phyloP scores from a whole-genome alignment of 495 filamentous ascomycete genomes.

The Hyaloscypha bicolor region DNA sequence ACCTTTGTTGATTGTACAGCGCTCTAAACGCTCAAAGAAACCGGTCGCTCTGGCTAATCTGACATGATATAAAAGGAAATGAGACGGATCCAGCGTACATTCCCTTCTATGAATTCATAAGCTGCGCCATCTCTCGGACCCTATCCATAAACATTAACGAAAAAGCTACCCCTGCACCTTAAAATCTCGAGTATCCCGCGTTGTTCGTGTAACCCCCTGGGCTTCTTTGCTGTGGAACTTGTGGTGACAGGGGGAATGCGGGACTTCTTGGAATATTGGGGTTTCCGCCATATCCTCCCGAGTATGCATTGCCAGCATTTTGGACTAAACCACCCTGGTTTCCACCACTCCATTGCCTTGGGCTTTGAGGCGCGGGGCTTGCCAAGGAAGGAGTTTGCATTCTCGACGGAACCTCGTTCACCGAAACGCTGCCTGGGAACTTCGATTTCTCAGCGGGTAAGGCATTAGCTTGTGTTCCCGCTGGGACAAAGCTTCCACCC shows the following conservation, averaged over 20 bases:
- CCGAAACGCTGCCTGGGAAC: slow-evolving; percentile 6
- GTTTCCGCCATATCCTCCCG: slow-evolving; percentile 18
- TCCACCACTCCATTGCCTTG: slow-evolving; percentile 23
- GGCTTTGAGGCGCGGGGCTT: slow-evolving; percentile 17
- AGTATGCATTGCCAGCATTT: slow-evolving; percentile 22
- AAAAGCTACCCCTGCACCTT: slow-evolving; percentile 3
- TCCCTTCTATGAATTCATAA: slow-evolving; percentile 7
- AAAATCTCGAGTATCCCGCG: slow-evolving; percentile 24
- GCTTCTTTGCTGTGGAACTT: slow-evolving; percentile 14
- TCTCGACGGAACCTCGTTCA: slow-evolving; percentile 22
- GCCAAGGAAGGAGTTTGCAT: slow-evolving; percentile 11
- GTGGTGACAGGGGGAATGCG: slow-evolving; percentile 5
- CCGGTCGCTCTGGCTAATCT: not conserved
- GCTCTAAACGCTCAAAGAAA: not conserved
- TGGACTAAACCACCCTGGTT: slow-evolving; percentile 22
- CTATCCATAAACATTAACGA: slow-evolving; percentile 10
- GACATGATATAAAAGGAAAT: slow-evolving; percentile 16
- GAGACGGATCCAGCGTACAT: slow-evolving; percentile 11
- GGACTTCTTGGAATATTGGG: slow-evolving; percentile 20
- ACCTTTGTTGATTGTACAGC: not conserved
- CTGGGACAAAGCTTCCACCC: slow-evolving; percentile 27
- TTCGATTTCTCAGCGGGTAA: slow-evolving; percentile 1
- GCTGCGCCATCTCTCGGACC: not conserved
- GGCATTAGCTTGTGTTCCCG: not conserved
- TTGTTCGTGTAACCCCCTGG: slow-evolving; percentile 13